These are phyloP conservation scores for Apophysomyces elegans DNA, from an alignment of 371 early-diverging fungal genomes.

Conservation along the genomic window DNA sequence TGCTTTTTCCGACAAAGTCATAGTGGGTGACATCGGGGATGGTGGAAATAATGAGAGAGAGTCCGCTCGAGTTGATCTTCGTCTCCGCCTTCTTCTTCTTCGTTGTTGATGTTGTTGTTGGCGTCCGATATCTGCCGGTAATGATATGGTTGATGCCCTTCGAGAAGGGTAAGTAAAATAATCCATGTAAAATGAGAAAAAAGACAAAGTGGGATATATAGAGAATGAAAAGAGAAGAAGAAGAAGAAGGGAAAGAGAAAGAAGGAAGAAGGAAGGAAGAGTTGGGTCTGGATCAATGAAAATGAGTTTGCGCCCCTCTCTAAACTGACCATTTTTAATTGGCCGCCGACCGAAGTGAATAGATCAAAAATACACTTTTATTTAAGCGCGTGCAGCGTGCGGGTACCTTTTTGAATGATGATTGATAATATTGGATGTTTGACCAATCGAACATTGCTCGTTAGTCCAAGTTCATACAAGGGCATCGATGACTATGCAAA, in stretches of 20 bases:
- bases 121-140: not conserved
- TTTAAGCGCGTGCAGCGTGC: too few relatives aligned
- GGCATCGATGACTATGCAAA: too few relatives aligned
- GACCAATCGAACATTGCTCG: too few relatives aligned
- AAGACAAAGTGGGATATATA: not conserved
- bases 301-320: not conserved
- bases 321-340: too few relatives aligned
- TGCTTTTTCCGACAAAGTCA: too few relatives aligned
- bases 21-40: not conserved
- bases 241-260: slow-evolving; percentile 7
- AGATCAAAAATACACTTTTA: too few relatives aligned
- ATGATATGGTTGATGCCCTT: not conserved
- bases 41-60: not conserved
- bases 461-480: too few relatives aligned
- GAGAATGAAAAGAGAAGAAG: not conserved
- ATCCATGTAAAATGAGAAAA: slow-evolving; percentile 5
- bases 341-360: too few relatives aligned
- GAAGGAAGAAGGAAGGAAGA: not conserved
- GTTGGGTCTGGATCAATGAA: not conserved
- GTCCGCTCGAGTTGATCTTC: not conserved
- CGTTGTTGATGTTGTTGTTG: slow-evolving; percentile 7
- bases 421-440: too few relatives aligned
- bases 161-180: not conserved
- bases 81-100: not conserved
- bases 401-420: too few relatives aligned